phyloP scores from a whole-genome alignment of 2,329 filamentous ascomycete genomes.

The Diaporthe velutina region DNA sequence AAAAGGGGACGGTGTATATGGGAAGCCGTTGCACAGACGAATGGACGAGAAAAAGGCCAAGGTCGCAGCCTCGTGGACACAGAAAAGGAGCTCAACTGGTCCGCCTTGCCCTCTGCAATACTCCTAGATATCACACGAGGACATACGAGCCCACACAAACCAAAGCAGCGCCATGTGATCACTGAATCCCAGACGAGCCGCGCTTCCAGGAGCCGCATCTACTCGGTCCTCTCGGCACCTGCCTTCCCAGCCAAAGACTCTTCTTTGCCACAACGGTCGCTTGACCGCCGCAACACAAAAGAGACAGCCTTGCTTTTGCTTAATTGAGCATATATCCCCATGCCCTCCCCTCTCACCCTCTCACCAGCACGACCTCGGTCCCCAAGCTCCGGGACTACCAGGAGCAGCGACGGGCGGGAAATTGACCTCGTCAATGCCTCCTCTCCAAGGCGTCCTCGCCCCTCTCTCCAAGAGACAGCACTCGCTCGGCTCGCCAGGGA shows the following conservation, averaged over 20 bases:
- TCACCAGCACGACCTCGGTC: background rate
- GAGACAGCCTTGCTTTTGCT: background rate
- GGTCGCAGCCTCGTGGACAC: background rate
- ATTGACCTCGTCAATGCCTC: constrained; percentile 19
- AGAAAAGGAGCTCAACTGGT: background rate
- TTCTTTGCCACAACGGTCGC: background rate
- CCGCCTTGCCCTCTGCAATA: background rate
- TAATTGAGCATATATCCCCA: background rate
- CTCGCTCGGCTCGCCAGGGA: constrained; percentile 2
- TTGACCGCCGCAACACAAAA: background rate
- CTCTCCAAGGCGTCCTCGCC: too few species aligned
- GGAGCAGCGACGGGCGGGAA: background rate
- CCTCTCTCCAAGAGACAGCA: background rate
- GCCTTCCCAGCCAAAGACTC: background rate
- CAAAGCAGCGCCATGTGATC: background rate
- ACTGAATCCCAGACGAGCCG: background rate
- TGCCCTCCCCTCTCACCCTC: background rate
- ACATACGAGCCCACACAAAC: background rate
- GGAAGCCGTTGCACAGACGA: background rate
- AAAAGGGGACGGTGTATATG: background rate
- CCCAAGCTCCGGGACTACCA: background rate
- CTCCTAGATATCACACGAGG: background rate
- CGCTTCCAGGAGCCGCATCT: background rate
- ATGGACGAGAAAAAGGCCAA: background rate
- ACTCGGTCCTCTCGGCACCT: too few species aligned